Evolutionary conservation across 148 eudicot genomes (phyloP), one percentile per base, ranked within the genome.

Genomic region (Rhododendron henanense): DNA sequence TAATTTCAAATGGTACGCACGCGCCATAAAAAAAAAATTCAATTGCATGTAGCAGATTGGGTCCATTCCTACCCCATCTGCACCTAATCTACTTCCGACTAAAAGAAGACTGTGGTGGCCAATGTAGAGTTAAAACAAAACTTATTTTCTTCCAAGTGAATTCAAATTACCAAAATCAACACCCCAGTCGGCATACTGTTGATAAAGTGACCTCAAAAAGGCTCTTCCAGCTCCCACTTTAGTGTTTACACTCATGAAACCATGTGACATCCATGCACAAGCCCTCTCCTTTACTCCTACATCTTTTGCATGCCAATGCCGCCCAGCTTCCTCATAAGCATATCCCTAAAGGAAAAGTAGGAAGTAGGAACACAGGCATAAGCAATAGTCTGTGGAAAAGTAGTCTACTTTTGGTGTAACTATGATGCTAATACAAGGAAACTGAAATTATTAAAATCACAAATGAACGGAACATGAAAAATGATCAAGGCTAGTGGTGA

Each of bases 101-200:
- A 25, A 48, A 31, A 28, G 25, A 33, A 10, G 6, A 57, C 39
- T 13, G 19, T 1, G 3, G 28, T 48, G 33, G 80, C 35, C 48
- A 71, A 48, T 48, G 21, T 69, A 69, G 63, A 69, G 41, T 15
- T 25, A 10, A 33, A 51, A 53, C 15, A 45, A 41, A 16, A 78
- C 31, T 35, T 45, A 23, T 21, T 48, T 28, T 81, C 53, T 44
- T 28, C 59, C 81, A 44, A 61, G 37, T 77, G 31, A 74, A 71
- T 33, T 44, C 18, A 83, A 48, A 82, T 82, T 95, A 97, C 99
- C 94, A 84, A 93, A 94, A 92, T 97, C 99, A 73, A 97, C 93
- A 79, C 96, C 98, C 99, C 99, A 97, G n/a, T 91, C 92, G 8
- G 96, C 96, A 91, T 95, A 97, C 51, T 97, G 99, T 79, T 93